Evolutionary conservation across 306 rosid species (phyloP), one percentile per base, ranked within the genome.

Genomic region (Echinosophora koreensis): DNA sequence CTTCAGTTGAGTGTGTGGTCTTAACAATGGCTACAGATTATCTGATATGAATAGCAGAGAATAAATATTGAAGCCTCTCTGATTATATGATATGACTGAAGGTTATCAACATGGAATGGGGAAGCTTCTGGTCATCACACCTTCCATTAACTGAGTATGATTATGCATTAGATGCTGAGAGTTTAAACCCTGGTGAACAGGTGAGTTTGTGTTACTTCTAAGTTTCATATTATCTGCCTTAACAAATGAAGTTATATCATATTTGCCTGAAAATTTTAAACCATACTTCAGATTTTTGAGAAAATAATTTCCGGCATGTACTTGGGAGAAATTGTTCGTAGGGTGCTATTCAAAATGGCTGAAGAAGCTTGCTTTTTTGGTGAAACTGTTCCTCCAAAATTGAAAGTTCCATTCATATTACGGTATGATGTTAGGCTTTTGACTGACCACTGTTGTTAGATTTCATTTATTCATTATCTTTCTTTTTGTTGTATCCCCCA

Each of bases 31-130:
- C n/a, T 79, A 62, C 41, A 52, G 18, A 18, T 60, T 62, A 35
- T 69, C 62, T 79, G 54, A 62, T 69, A 61, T 67, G 44, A 78
- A 59, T 2, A 8, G 50, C 50, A 37, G 16, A 37, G 27, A 83
- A 35, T 61, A 64, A 58, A 71, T 76, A n/a, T 55, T 66, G 57
- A 30, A 65, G 18, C 67, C 55, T 84, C 37, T 14, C 17, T 22
- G 32, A 34, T 44, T 54, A 13, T 69, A 16, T 64, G 73, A 61
- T 61, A 81, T 60, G 69, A 52, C 39, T 79, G 56, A 66, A 93
- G 98, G 98, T 86, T 66, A 91, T 93, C 77, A 93, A 93, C 87
- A 91, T 93, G 98, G 98, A 93, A 80, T 93, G 98, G 98, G 98
- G 98, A 79, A 93, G 87, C 81, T 93, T 93, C 60, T 81, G 89